Percentiles rank a stretch among this genome's conserved stretches.
phyloP scores from a whole-genome alignment of 345 rosid species.

The Gossypium australe region DNA sequence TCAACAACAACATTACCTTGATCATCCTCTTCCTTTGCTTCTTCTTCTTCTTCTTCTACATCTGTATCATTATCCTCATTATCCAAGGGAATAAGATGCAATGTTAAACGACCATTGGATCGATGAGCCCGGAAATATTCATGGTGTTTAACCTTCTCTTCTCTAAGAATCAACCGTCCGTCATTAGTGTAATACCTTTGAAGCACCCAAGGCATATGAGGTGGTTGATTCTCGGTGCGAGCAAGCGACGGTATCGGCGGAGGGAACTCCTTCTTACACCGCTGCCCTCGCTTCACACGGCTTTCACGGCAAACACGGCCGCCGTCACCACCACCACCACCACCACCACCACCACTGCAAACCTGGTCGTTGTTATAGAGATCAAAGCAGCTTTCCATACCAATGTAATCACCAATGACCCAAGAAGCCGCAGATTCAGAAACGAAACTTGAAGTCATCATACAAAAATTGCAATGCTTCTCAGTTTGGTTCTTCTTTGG shows the following conservation, averaged over 20 bases:
- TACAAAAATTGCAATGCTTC: constrained; percentile 11
- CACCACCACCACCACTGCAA: not conserved
- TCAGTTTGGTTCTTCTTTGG: constrained; percentile 9
- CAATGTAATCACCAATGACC: constrained; percentile 62
- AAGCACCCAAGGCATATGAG: constrained; percentile 52
- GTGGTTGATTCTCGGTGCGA: constrained; percentile 40
- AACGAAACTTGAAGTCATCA: constrained; percentile 1
- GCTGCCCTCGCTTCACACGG: not conserved
- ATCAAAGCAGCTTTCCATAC: constrained; percentile 74
- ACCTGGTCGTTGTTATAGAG: constrained; percentile 25
- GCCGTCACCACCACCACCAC: not conserved
- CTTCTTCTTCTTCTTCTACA: not conserved
- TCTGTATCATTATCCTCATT: not conserved
- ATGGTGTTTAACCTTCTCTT: constrained; percentile 55
- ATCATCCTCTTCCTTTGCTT: not conserved
- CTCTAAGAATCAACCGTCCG: constrained; percentile 59
- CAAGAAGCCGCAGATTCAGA: constrained; percentile 9
- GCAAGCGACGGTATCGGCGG: constrained; percentile 64
- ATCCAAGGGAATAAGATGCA: constrained; percentile 43
- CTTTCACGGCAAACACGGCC: not conserved
- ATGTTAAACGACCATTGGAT: constrained; percentile 62
- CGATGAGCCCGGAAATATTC: constrained; percentile 66
- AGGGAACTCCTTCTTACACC: constrained; percentile 43
- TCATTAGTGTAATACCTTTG: constrained; percentile 54
- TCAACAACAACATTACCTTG: not conserved